Evolutionary conservation across 2,329 filamentous ascomycete species (phyloP).

Genomic region (Dactylonectria estremocensis): DNA sequence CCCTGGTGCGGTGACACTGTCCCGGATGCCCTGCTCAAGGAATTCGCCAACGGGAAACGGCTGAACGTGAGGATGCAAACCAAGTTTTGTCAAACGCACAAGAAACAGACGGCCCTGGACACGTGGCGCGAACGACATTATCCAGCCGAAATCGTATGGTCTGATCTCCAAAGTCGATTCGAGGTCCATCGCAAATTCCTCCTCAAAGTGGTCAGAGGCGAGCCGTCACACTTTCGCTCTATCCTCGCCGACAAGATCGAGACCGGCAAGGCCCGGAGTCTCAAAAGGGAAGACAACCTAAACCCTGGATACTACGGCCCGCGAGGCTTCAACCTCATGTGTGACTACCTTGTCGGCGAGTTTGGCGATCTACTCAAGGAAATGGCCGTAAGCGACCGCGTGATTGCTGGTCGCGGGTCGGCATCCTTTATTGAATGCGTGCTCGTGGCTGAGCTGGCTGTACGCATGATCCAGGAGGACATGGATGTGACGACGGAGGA

Average conservation of each 20-base stretch:
- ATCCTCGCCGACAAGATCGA: slow-evolving; percentile 69
- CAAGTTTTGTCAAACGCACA: slow-evolving; percentile 76
- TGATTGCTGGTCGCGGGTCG: slow-evolving; percentile 77
- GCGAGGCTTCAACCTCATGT: slow-evolving; percentile 80
- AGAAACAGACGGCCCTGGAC: slow-evolving; percentile 66
- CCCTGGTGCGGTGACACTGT: slow-evolving; percentile 78
- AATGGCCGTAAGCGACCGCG: slow-evolving; percentile 73
- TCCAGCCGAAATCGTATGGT: slow-evolving; percentile 79
- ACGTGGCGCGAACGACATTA: slow-evolving; percentile 71
- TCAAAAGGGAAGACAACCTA: slow-evolving; percentile 71
- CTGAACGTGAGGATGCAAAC: slow-evolving; percentile 73
- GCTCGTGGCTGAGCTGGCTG: slow-evolving; percentile 80
- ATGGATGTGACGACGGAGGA: slow-evolving; percentile 61
- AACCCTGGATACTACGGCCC: slow-evolving; percentile 89
- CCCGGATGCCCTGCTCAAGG: slow-evolving; percentile 67
- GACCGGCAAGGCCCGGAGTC: slow-evolving; percentile 70
- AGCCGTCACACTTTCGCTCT: slow-evolving; percentile 73
- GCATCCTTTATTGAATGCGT: slow-evolving; percentile 81
- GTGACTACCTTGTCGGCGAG: slow-evolving; percentile 74
- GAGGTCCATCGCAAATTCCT: slow-evolving; percentile 69
- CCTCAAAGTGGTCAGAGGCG: slow-evolving; percentile 72
- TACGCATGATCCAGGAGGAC: slow-evolving; percentile 70
- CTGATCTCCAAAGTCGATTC: slow-evolving; percentile 71
- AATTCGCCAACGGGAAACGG: slow-evolving; percentile 63
- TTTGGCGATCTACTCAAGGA: slow-evolving; percentile 74